Evolutionary conservation across 768 basidiomycete genomes (phyloP).

Genomic region (Phlebiopsis flavidoalba): DNA sequence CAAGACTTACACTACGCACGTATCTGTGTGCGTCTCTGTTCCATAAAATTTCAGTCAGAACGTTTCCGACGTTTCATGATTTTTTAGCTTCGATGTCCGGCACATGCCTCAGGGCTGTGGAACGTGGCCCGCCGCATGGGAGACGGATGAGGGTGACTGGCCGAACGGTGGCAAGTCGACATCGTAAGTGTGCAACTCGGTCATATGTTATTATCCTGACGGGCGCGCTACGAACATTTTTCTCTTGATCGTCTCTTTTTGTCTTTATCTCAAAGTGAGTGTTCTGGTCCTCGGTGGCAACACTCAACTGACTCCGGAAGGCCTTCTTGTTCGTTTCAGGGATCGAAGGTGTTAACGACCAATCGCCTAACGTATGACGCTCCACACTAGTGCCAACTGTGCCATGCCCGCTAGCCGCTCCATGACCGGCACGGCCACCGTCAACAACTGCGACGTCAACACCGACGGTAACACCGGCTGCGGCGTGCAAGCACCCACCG

Average conservation of each 20-base stretch:
- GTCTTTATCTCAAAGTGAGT: conserved; percentile 1
- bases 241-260: neutral
- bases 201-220: neutral
- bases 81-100: conserved; percentile 35
- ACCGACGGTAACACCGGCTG: conserved; percentile 51
- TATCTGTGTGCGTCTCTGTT: conserved; percentile 19
- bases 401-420: neutral
- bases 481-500: conserved; percentile 36
- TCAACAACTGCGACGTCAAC: conserved; percentile 39
- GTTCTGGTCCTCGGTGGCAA: neutral
- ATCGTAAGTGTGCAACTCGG: conserved; percentile 23
- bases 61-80: neutral
- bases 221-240: neutral
- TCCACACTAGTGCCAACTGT: conserved; percentile 48
- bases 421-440: conserved; percentile 10
- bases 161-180: conserved; percentile 38
- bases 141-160: conserved; percentile 42
- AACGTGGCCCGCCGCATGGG: conserved; percentile 59
- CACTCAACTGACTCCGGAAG: neutral
- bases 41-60: neutral
- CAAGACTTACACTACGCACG: conserved; percentile 46
- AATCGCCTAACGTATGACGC: conserved; percentile 43
- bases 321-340: conserved; percentile 1
- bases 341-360: conserved; percentile 55
- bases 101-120: conserved; percentile 54